Conservation (phyloP, 169 alveolate genomes). For the Cryptosporidium canis region DNA sequence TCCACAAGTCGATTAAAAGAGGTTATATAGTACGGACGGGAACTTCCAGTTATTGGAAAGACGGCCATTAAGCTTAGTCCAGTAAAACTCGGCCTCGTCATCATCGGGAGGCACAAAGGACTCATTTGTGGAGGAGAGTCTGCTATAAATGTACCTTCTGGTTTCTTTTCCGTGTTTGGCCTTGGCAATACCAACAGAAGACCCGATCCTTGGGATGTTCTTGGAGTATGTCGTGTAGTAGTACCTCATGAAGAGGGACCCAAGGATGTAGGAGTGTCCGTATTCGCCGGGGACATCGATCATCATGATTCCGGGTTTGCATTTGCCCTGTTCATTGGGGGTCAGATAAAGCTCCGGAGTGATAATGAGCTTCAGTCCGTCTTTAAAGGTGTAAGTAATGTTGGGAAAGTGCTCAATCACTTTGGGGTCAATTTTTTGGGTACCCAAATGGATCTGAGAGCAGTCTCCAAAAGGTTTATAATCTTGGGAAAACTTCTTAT, state of each 20-base stretch:
- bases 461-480: constrained; percentile 78
- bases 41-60: constrained; percentile 36
- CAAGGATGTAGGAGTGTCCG: constrained; percentile 88
- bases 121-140: not conserved
- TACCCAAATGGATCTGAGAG: constrained; percentile 51
- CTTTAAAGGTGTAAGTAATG: constrained; percentile 78
- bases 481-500: constrained; percentile 74
- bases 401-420: constrained; percentile 73
- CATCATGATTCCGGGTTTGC: constrained; percentile 89
- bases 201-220: constrained; percentile 58
- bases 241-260: constrained; percentile 86
- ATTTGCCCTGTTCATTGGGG: constrained; percentile 73
- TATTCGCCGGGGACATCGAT: constrained; percentile 88
- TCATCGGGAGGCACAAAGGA: constrained; percentile 54
- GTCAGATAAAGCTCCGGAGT: constrained; percentile 75
- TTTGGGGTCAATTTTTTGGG: constrained; percentile 43
- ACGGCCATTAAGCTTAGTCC: constrained; percentile 52
- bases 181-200: constrained; percentile 65
- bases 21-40: not conserved
- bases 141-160: constrained; percentile 34
- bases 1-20: not conserved
- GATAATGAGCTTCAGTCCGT: not conserved
- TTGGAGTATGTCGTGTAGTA: constrained; percentile 81
- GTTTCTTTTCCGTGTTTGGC: constrained; percentile 49
- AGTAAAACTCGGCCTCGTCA: constrained; percentile 53